phyloP scores from a whole-genome alignment of 371 early-diverging fungal genomes.

The Amoeboaphelidium protococcarum region DNA sequence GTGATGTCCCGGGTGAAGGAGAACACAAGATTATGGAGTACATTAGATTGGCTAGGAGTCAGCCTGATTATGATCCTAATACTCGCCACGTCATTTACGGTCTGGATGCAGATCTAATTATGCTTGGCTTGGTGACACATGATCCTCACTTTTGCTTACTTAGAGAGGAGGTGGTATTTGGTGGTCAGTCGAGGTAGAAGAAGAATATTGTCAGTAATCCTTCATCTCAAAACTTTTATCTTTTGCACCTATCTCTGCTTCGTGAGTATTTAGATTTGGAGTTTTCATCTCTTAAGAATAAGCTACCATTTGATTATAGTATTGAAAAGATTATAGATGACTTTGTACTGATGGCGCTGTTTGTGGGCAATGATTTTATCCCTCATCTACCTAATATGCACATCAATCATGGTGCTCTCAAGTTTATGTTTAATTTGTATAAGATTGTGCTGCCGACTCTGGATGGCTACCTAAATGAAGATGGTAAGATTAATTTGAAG shows the following conservation, averaged over 20 bases:
- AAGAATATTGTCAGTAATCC: slow-evolving; percentile 8
- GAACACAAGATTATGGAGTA: slow-evolving; percentile 99
- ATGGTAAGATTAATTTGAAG: slow-evolving; percentile 23
- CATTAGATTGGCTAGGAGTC: slow-evolving; percentile 58
- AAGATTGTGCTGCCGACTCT: slow-evolving; percentile 34
- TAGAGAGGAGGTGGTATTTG: slow-evolving; percentile 79
- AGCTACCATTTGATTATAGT: slow-evolving; percentile 31
- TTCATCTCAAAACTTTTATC: slow-evolving; percentile 42
- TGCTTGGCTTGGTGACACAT: slow-evolving; percentile 93
- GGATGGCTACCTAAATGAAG: slow-evolving; percentile 64
- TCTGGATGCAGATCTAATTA: slow-evolving; percentile 97
- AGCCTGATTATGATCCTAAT: slow-evolving; percentile 55
- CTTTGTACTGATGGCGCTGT: slow-evolving; percentile 96
- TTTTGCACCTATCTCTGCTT: slow-evolving; percentile 58
- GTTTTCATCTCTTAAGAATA: slow-evolving; percentile 12
- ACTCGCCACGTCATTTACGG: slow-evolving; percentile 89
- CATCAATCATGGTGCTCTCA: slow-evolving; percentile 90
- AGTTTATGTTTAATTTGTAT: slow-evolving; percentile 62
- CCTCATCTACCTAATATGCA: slow-evolving; percentile 95
- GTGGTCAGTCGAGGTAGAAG: not conserved
- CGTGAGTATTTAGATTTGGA: slow-evolving; percentile 84
- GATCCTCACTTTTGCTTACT: slow-evolving; percentile 89
- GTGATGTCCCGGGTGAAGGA: slow-evolving; percentile 96
- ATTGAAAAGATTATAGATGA: slow-evolving; percentile 89
- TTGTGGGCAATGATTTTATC: slow-evolving; percentile 99